Percentiles rank a stretch among this genome's conserved stretches.
These are phyloP conservation scores for Xerophyta viscosa DNA, from an alignment of 106 monocot species.

Conservation along the genomic window DNA sequence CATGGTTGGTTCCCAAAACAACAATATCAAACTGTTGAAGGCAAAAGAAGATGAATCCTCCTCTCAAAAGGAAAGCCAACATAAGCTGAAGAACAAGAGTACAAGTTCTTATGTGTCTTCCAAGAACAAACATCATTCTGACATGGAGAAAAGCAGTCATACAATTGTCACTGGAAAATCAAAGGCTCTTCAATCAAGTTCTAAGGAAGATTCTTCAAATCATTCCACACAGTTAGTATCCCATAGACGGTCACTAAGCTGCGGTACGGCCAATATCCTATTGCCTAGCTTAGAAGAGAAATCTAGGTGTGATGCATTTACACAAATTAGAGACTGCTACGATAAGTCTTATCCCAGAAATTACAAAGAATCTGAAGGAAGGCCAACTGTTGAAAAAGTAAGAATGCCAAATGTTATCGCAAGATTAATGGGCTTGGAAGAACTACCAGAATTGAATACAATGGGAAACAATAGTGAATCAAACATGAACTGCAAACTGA, in stretches of 20 bases:
- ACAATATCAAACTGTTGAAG: slow-evolving; percentile 41
- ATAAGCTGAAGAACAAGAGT: slow-evolving; percentile 9
- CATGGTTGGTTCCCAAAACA: slow-evolving; percentile 32
- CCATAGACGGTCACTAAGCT: slow-evolving; percentile 26
- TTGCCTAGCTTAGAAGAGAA: background rate
- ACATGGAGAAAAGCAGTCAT: slow-evolving; percentile 1
- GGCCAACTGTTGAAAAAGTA: slow-evolving; percentile 19
- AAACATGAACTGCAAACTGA: background rate
- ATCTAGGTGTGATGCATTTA: slow-evolving; percentile 4
- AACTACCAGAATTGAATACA: slow-evolving; percentile 37
- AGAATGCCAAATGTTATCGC: slow-evolving; percentile 77
- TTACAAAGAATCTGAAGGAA: slow-evolving; percentile 10
- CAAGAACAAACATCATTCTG: background rate
- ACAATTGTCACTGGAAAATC: slow-evolving; percentile 7
- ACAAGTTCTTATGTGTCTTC: slow-evolving; percentile 19
- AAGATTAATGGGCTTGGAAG: slow-evolving; percentile 83
- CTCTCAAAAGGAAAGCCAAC: slow-evolving; percentile 6
- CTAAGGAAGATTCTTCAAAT: slow-evolving; percentile 16
- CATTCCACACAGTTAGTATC: slow-evolving; percentile 13
- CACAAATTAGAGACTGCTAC: slow-evolving; percentile 3
- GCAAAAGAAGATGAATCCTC: slow-evolving; percentile 35
- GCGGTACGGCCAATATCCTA: slow-evolving; percentile 3
- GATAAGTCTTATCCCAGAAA: slow-evolving; percentile 5
- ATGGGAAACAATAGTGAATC: slow-evolving; percentile 20
- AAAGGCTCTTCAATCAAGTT: slow-evolving; percentile 6